These are phyloP conservation scores for Hippophae gyantsensis DNA, from an alignment of 306 rosid genomes.

Conservation along the genomic window DNA sequence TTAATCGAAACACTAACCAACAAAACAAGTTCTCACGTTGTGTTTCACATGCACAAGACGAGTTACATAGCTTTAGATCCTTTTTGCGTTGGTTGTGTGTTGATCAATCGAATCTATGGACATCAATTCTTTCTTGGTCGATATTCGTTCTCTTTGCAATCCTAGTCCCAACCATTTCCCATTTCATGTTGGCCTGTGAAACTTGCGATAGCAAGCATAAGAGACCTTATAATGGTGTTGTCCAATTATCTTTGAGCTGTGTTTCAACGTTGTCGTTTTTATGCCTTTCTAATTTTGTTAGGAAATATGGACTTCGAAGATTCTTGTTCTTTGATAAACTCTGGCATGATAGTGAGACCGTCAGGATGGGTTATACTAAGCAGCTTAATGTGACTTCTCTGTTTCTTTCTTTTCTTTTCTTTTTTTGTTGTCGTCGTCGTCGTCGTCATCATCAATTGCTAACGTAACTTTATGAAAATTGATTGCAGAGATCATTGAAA, in stretches of 20 bases:
- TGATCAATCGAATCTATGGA: conserved; percentile 59
- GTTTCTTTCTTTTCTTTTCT: neutral
- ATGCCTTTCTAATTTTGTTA: conserved; percentile 50
- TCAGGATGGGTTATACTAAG: conserved; percentile 48
- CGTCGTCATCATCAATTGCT: neutral
- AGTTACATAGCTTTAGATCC: conserved; percentile 57
- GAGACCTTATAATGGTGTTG: conserved; percentile 55
- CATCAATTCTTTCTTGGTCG: conserved; percentile 58
- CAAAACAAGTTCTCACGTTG: conserved; percentile 25
- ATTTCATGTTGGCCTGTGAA: conserved; percentile 53
- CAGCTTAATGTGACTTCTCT: conserved; percentile 54
- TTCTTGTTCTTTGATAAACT: conserved; percentile 81
- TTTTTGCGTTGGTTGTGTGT: conserved; percentile 89
- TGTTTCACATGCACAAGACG: conserved; percentile 51
- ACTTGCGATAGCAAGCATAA: conserved; percentile 55
- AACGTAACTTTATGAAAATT: neutral
- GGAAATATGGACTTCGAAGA: conserved; percentile 49
- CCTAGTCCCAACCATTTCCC: conserved; percentile 52
- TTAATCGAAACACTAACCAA: conserved; percentile 2
- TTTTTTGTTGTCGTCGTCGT: neutral
- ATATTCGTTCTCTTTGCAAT: conserved; percentile 52
- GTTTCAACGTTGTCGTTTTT: conserved; percentile 59
- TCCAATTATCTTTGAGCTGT: conserved; percentile 63
- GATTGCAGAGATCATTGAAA: conserved; percentile 52
- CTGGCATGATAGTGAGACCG: conserved; percentile 69